phyloP scores from a whole-genome alignment of 331 rosid genomes.

The Prunus yedoensis region DNA sequence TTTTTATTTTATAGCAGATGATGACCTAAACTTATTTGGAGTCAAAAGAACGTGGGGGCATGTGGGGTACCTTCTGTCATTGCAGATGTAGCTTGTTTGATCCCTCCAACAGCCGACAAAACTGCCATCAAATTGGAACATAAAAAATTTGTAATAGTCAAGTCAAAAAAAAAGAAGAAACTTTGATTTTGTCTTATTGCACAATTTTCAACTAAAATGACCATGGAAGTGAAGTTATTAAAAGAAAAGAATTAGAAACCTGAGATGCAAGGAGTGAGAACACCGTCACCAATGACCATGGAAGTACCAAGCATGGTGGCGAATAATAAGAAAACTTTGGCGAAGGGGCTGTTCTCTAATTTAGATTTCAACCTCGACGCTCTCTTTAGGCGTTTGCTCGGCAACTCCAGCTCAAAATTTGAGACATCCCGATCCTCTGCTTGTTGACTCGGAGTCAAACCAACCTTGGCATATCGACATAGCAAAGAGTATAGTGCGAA shows the following conservation, averaged over 20 bases:
- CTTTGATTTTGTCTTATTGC: background rate
- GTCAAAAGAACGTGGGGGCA: background rate
- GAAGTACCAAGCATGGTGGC: constrained; percentile 78
- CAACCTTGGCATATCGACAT: constrained; percentile 70
- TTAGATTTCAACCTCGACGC: constrained; percentile 48
- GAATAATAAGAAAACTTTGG: constrained; percentile 49
- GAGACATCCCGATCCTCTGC: constrained; percentile 56
- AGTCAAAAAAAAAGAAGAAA: background rate
- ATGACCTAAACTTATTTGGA: background rate
- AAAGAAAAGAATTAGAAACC: constrained; percentile 27
- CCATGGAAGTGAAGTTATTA: too few species aligned
- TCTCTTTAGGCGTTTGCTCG: constrained; percentile 25
- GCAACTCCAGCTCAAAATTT: constrained; percentile 42
- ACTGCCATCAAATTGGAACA: constrained; percentile 40
- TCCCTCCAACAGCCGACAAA: constrained; percentile 79
- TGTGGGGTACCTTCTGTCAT: constrained; percentile 45
- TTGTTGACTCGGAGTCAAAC: constrained; percentile 60
- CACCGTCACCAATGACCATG: constrained; percentile 86
- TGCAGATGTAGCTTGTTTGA: constrained; percentile 46
- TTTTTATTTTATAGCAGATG: too few species aligned
- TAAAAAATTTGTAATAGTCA: background rate
- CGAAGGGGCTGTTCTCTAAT: constrained; percentile 42
- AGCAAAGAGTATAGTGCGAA: constrained; percentile 72
- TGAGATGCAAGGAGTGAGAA: constrained; percentile 81
- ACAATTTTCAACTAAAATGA: background rate